These are phyloP conservation scores for Sclerotinia borealis DNA, from an alignment of 2,329 filamentous ascomycete species.

Conservation along the genomic window DNA sequence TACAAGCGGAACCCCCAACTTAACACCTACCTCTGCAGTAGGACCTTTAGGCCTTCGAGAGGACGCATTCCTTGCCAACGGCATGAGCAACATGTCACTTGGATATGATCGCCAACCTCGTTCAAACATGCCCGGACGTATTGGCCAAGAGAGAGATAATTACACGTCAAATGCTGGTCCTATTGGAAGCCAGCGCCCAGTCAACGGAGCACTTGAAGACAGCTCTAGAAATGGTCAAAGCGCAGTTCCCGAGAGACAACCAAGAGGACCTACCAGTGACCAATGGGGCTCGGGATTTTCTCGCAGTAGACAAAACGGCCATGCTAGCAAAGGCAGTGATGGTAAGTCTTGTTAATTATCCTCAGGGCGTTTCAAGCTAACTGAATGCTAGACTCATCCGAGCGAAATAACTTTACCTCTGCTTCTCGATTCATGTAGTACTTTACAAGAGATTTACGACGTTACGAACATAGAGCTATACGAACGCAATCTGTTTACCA, in stretches of 20 bases:
- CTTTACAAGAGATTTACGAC: conserved; percentile 23
- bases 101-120: conserved; percentile 34
- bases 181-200: conserved; percentile 59
- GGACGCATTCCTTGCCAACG: conserved; percentile 37
- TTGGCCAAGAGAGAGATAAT: conserved; percentile 43
- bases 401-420: conserved; percentile 26
- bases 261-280: conserved; percentile 49
- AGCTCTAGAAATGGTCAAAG: conserved; percentile 26
- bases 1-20: conserved; percentile 58
- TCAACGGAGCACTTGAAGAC: conserved; percentile 33
- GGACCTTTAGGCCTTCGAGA: conserved; percentile 42
- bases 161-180: conserved; percentile 44
- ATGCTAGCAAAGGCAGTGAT: conserved; percentile 52
- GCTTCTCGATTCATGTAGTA: conserved; percentile 14
- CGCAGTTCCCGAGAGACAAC: conserved; percentile 52
- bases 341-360: conserved; percentile 39
- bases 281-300: conserved; percentile 55
- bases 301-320: conserved; percentile 52
- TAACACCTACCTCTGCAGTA: conserved; percentile 79
- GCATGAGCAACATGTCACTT: conserved; percentile 54
- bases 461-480: conserved; percentile 28
- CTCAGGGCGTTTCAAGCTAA: conserved; percentile 25
- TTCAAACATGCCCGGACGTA: conserved; percentile 33
- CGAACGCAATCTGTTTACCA: conserved; percentile 16
- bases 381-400: conserved; percentile 29